Conservation (phyloP, 352 stramenopile species). For the Halophytophthora polymorphica region DNA sequence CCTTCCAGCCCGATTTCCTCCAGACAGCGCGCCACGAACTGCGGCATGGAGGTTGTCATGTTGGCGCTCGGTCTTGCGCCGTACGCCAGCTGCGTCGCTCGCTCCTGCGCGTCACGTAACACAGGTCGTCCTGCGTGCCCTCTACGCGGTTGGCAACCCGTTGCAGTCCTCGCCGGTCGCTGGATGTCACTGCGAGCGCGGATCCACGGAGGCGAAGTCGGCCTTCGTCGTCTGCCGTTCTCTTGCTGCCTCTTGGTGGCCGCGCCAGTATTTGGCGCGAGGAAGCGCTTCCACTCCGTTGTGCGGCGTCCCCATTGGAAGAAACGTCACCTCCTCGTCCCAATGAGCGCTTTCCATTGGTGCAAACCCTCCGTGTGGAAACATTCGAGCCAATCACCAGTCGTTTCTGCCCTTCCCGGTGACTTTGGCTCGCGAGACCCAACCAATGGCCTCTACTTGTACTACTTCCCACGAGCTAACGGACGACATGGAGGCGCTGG, state of each 20-base stretch:
- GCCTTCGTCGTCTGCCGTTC: neutral
- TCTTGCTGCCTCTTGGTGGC: too few relatives aligned
- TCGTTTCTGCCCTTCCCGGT: neutral
- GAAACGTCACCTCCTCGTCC: too few relatives aligned
- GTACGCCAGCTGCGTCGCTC: neutral
- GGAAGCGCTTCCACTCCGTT: too few relatives aligned
- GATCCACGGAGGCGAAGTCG: neutral
- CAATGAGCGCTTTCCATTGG: too few relatives aligned
- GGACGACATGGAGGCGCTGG: slow-evolving; percentile 49
- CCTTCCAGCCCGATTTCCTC: slow-evolving; percentile 81
- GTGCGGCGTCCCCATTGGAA: too few relatives aligned
- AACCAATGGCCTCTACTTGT: neutral
- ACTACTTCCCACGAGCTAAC: slow-evolving; percentile 3
- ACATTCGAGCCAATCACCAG: slow-evolving; percentile 1
- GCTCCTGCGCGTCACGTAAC: neutral
- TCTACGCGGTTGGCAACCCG: neutral
- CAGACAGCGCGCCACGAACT: slow-evolving; percentile 72
- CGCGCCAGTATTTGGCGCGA: too few relatives aligned
- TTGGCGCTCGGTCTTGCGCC: slow-evolving; percentile 6
- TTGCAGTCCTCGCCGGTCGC: neutral
- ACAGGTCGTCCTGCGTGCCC: too few relatives aligned
- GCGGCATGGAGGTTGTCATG: slow-evolving; percentile 42
- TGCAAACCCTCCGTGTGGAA: too few relatives aligned
- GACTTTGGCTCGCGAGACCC: too few relatives aligned
- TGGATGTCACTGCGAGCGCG: too few relatives aligned